These are phyloP conservation scores for Fusarium luffae DNA, from an alignment of 2,329 filamentous ascomycete genomes.

Conservation along the genomic window DNA sequence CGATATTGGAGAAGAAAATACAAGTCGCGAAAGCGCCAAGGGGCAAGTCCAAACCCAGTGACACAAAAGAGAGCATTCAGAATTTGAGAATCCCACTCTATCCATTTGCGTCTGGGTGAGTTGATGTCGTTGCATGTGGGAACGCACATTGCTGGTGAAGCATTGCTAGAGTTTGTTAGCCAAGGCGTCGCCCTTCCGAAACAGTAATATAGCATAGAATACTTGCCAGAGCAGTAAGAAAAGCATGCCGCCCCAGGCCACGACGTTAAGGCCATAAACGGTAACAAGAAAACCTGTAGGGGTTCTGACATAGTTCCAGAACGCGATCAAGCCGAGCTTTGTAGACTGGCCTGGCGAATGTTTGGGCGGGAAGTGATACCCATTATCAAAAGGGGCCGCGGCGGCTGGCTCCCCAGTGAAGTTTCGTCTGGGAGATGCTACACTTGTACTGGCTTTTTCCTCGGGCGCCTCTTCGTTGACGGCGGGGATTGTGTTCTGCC, in stretches of 20 bases:
- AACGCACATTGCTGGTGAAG: slow-evolving; percentile 75
- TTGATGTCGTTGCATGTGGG: slow-evolving; percentile 77
- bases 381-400: slow-evolving; percentile 65
- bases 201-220: neutral
- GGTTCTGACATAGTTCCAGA: slow-evolving; percentile 79
- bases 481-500: slow-evolving; percentile 34
- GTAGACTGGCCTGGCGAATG: slow-evolving; percentile 70
- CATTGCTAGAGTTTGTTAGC: slow-evolving; percentile 39
- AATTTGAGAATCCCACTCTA: slow-evolving; percentile 87
- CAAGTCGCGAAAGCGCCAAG: slow-evolving; percentile 85
- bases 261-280: slow-evolving; percentile 82
- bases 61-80: slow-evolving; percentile 85
- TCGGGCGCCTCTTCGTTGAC: slow-evolving; percentile 38
- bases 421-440: slow-evolving; percentile 12
- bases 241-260: slow-evolving; percentile 92
- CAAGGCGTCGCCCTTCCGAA: neutral
- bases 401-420: slow-evolving; percentile 42
- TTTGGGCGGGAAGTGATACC: slow-evolving; percentile 72
- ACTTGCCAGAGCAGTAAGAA: slow-evolving; percentile 82
- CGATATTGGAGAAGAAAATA: slow-evolving; percentile 78
- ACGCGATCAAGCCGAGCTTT: slow-evolving; percentile 66
- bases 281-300: slow-evolving; percentile 81
- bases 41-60: slow-evolving; percentile 84
- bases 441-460: slow-evolving; percentile 11
- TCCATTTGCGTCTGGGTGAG: slow-evolving; percentile 83